A percentile compares a stretch with the other conserved stretches of the same genome.
Conservation (phyloP, 2,329 filamentous ascomycete species). For the Coleophoma cylindrospora region DNA sequence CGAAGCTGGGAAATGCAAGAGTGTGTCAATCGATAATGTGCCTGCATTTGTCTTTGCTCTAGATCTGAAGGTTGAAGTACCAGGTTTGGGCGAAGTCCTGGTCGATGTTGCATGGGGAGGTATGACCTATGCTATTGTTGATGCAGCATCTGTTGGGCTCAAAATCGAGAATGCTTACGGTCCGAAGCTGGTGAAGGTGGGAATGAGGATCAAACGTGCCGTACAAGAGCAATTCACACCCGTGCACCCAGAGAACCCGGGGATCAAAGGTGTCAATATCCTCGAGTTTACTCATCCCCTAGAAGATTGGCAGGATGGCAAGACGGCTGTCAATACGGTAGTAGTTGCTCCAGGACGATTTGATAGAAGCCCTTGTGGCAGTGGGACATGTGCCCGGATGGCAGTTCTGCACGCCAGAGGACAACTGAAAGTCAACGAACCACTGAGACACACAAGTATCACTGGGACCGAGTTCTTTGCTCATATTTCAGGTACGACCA, state of each 20-base stretch:
- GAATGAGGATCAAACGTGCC: slow-evolving; percentile 35
- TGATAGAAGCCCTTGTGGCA: slow-evolving; percentile 41
- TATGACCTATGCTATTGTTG: slow-evolving; percentile 38
- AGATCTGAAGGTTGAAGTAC: slow-evolving; percentile 33
- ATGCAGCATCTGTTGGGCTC: slow-evolving; percentile 31
- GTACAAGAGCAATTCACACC: slow-evolving; percentile 30
- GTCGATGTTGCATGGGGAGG: slow-evolving; percentile 43
- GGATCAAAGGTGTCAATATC: slow-evolving; percentile 34
- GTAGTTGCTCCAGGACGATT: slow-evolving; percentile 40
- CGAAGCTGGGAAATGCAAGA: slow-evolving; percentile 35
- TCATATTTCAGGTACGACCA: slow-evolving; percentile 30
- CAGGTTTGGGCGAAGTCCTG: slow-evolving; percentile 31
- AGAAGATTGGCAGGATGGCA: slow-evolving; percentile 14
- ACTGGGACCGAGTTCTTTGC: slow-evolving; percentile 37
- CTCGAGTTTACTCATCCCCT: slow-evolving; percentile 33
- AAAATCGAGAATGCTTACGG: slow-evolving; percentile 27
- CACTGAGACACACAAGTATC: slow-evolving; percentile 34
- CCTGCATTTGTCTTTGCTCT: slow-evolving; percentile 36
- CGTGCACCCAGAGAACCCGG: slow-evolving; percentile 36
- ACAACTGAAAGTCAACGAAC: slow-evolving; percentile 29
- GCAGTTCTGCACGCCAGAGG: slow-evolving; percentile 37
- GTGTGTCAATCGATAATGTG: slow-evolving; percentile 39
- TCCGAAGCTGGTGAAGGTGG: slow-evolving; percentile 33
- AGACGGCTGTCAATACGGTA: slow-evolving; percentile 32
- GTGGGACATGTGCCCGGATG: slow-evolving; percentile 37